These are phyloP conservation scores for Wallemia ichthyophaga DNA, from an alignment of 1,284 basidiomycete genomes.

Conservation along the genomic window DNA sequence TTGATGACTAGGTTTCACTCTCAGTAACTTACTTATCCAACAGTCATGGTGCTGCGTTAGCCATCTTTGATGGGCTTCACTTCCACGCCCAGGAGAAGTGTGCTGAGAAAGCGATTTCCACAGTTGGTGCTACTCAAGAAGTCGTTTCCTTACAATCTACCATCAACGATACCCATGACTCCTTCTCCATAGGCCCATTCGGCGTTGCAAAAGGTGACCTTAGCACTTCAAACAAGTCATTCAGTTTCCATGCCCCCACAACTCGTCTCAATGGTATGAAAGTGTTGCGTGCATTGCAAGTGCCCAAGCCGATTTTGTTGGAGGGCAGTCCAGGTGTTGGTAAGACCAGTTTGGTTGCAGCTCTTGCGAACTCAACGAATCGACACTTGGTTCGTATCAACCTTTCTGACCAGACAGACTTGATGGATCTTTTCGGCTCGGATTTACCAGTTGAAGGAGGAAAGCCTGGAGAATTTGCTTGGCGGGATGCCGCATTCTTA, in stretches of 20 bases:
- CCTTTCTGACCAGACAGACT: constrained; percentile 90
- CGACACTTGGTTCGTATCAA: constrained; percentile 81
- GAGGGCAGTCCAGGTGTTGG: constrained; percentile 99
- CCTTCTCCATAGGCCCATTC: constrained; percentile 44
- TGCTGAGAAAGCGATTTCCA: constrained; percentile 9
- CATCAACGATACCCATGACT: constrained; percentile 8
- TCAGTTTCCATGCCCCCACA: constrained; percentile 69
- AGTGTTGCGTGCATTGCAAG: constrained; percentile 63
- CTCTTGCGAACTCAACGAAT: constrained; percentile 51
- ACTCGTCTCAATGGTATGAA: constrained; percentile 67
- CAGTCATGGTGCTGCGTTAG: constrained; percentile 51
- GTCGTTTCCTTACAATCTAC: constrained; percentile 2
- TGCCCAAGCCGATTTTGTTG: constrained; percentile 68
- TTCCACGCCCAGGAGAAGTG: constrained; percentile 34
- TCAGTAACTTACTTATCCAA: constrained; percentile 15
- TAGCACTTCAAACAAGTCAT: constrained; percentile 17
- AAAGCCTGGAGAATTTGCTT: constrained; percentile 68
- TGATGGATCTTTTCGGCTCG: constrained; percentile 85
- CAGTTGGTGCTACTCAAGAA: not conserved
- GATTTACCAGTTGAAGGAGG: constrained; percentile 88
- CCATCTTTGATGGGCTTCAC: constrained; percentile 50
- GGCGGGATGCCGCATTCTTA: constrained; percentile 92
- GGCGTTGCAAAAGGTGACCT: constrained; percentile 30
- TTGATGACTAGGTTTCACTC: not conserved
- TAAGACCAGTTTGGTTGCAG: constrained; percentile 77